Base-by-base conservation (phyloP, 768 basidiomycete genomes). In the Roridomyces roridus region DNA sequence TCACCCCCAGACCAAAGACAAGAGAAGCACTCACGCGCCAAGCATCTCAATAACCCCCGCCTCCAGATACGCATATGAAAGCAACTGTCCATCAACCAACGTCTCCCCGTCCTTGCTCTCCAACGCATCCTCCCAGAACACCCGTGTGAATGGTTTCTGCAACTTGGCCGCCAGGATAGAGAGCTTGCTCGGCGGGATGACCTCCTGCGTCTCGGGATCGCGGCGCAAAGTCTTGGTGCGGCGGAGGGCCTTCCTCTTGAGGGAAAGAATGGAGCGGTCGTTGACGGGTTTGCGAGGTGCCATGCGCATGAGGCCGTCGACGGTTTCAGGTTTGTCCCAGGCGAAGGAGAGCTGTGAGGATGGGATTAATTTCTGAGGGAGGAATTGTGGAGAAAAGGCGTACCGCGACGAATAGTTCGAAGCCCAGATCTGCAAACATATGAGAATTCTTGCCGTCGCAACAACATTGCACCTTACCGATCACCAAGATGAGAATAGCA, bases 401-500 rank as follows among this genome's bases (percentile, higher is more conserved):
- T 72, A 86, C 86, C 55, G 85, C 87, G 50, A 86, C 80, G 35
- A 83, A 81, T 12, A 89, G 76, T 67, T 89, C 87, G 57, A 88
- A 89, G 5, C 86, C 86, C 57, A 89, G 85, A 78, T 89, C 87
- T 88, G 59, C 17, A 15, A 29, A 37, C 15, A 43, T 17, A 34
- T 26, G n/a, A 28, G 46, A 26, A 34, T 49, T 21, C 18, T 15
- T 34, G 4, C 41, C 12, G 17, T 18, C 34, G 40, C 24, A 26
- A 41, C 15, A 6, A 69, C 31, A 10, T 34, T n/a, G n/a, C 11
- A 34, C 11, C 78, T 47, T 50, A 86, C 87, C 87, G 53, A 88
- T 89, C 23, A 88, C 86, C 40, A 89, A 74, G 66, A 89, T 88
- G 31, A 88, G 77, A 55, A 89, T 88, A 10, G 87, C 87, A 4